A percentile compares a stretch with the other conserved stretches of the same genome.
Evolutionary conservation across 352 stramenopile genomes (phyloP).

Genomic region (Phytophthora nicotianae): DNA sequence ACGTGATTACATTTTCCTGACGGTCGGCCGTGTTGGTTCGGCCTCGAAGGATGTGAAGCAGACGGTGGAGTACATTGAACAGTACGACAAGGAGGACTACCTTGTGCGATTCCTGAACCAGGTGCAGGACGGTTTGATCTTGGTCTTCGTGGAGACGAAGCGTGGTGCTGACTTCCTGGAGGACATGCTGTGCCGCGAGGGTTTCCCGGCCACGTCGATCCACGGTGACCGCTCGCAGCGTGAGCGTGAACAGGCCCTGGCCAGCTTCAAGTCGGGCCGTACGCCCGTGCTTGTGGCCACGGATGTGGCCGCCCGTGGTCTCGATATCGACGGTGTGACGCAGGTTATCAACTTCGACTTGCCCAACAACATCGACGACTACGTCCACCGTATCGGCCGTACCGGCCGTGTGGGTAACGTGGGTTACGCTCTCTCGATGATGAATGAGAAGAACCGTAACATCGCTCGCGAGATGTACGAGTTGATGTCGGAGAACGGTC

Average conservation of each 20-base stretch:
- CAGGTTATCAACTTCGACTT: constrained; percentile 99
- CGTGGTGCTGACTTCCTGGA: constrained; percentile 96
- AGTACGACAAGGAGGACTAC: constrained; percentile 96
- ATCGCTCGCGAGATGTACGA: constrained; percentile 97
- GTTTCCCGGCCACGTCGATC: constrained; percentile 95
- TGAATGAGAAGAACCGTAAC: constrained; percentile 99
- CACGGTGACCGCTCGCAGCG: constrained; percentile 98
- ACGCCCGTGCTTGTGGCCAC: constrained; percentile 97
- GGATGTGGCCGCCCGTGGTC: constrained; percentile 97
- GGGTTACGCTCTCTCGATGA: constrained; percentile 96
- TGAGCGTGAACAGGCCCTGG: constrained; percentile 93
- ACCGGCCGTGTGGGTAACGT: constrained; percentile 98
- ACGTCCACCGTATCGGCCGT: constrained; percentile 99
- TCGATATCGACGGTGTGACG: constrained; percentile 99
- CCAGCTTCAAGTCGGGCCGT: constrained; percentile 91
- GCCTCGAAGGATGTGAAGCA: constrained; percentile 99
- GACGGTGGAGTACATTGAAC: constrained; percentile 96
- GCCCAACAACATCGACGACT: constrained; percentile 98
- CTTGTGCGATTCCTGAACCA: constrained; percentile 96
- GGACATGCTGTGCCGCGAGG: constrained; percentile 93
- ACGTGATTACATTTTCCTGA: constrained; percentile 99
- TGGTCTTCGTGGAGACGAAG: constrained; percentile 99
- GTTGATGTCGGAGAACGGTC: constrained; percentile 95
- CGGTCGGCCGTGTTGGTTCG: constrained; percentile 97
- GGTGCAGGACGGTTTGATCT: constrained; percentile 90